Evolutionary conservation across 306 rosid genomes (phyloP).

Genomic region (Rosa chinensis): DNA sequence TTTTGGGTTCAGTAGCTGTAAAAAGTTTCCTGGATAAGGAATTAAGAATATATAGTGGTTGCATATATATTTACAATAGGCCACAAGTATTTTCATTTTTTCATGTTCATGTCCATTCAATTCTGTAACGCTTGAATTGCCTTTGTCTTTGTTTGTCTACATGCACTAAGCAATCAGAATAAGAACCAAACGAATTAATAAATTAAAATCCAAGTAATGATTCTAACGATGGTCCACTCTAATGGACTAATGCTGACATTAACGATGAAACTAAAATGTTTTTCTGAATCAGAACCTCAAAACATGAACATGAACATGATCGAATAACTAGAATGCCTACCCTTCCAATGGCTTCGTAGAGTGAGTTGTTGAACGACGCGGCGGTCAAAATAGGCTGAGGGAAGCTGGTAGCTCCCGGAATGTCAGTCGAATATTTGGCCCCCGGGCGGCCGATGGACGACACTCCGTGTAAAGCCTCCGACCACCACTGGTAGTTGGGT

Average conservation of each 20-base stretch:
- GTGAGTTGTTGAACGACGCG: conserved; percentile 80
- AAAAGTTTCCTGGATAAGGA: not conserved
- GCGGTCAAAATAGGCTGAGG: conserved; percentile 90
- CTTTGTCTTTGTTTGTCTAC: not conserved
- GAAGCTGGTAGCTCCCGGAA: conserved; percentile 89
- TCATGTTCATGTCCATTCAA: not conserved
- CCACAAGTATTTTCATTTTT: not conserved
- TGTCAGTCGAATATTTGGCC: conserved; percentile 53
- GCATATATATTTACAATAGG: not conserved
- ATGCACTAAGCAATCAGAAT: not conserved
- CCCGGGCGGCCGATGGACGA: conserved; percentile 76
- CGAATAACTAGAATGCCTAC: conserved; percentile 26
- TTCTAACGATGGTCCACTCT: not conserved
- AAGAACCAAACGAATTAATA: not conserved
- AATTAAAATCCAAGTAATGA: not conserved
- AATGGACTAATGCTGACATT: not conserved
- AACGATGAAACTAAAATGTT: not conserved
- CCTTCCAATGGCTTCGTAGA: conserved; percentile 86
- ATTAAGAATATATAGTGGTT: not conserved
- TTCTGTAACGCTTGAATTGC: not conserved
- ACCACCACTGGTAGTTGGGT: conserved; percentile 93
- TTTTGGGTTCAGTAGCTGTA: conserved; percentile 11
- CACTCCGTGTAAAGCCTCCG: conserved; percentile 94
- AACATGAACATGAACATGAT: not conserved
- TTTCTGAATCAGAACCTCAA: not conserved